phyloP scores from a whole-genome alignment of 2,329 filamentous ascomycete species.

The Ceratocystis destructans region DNA sequence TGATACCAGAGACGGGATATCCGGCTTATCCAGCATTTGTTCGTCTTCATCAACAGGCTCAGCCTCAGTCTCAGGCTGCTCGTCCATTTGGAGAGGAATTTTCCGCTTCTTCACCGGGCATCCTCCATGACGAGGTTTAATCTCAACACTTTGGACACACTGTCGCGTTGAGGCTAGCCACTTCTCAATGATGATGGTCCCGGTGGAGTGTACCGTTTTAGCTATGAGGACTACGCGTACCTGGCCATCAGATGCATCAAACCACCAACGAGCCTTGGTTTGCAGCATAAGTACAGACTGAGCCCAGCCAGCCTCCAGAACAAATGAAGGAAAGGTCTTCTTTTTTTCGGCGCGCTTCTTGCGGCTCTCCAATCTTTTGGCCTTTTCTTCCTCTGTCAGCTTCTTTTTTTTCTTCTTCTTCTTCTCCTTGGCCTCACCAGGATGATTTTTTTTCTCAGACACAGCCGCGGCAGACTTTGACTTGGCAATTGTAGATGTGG shows the following conservation, averaged over 20 bases:
- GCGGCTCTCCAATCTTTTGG: not conserved
- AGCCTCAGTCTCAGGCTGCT: not conserved
- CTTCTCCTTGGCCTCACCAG: not conserved
- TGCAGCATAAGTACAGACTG: conserved; percentile 16
- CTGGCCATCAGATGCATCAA: conserved; percentile 12
- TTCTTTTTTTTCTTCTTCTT: conserved; percentile 10
- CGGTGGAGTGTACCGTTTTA: conserved; percentile 13
- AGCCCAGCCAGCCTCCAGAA: conserved; percentile 10
- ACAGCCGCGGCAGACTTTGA: not conserved
- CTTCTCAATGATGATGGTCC: conserved; percentile 14
- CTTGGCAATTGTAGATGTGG: not conserved
- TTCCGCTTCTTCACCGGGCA: conserved; percentile 13
- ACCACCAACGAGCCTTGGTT: conserved; percentile 16
- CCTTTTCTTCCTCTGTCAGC: conserved; percentile 8
- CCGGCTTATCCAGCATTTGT: conserved; percentile 14
- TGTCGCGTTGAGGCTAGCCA: not conserved
- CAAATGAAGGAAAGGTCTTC: conserved; percentile 12
- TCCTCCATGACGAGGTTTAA: conserved; percentile 5
- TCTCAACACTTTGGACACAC: conserved; percentile 8
- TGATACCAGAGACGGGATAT: not conserved
- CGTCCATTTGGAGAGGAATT: conserved; percentile 4
- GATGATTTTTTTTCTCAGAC: not conserved
- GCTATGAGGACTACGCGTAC: conserved; percentile 7
- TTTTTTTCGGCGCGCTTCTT: conserved; percentile 6
- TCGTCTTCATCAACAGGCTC: conserved; percentile 5